Percentiles rank a stretch among this genome's conserved stretches.
phyloP scores from a whole-genome alignment of 2,329 filamentous ascomycete genomes.

The Colletotrichum lentis region DNA sequence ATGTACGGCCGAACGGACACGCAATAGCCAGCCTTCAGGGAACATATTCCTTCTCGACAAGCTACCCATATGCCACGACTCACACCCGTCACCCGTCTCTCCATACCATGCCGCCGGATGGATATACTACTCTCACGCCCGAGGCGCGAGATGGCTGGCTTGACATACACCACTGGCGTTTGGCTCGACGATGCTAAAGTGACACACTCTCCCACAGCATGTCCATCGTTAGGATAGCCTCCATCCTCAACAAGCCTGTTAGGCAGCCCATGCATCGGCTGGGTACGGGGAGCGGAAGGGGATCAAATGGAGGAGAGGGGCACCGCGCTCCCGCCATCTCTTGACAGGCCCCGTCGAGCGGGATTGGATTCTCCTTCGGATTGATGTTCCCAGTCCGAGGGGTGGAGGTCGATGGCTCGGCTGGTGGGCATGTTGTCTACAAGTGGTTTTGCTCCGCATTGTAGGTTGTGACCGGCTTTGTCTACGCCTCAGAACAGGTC shows the following conservation, averaged over 20 bases:
- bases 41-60: constrained; percentile 6
- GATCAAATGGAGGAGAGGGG: neutral
- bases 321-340: constrained; percentile 1
- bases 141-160: neutral
- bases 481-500: neutral
- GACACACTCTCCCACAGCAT: neutral
- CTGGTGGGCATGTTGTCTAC: neutral
- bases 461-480: neutral
- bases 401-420: neutral
- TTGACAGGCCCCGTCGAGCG: constrained; percentile 4
- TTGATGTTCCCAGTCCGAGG: constrained; percentile 13
- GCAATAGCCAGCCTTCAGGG: no score
- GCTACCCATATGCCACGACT: neutral
- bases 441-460: neutral
- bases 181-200: neutral
- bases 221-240: neutral
- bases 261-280: neutral
- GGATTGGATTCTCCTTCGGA: constrained; percentile 1
- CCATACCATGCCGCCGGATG: constrained; percentile 9
- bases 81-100: neutral
- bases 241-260: neutral
- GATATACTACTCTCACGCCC: constrained; percentile 24
- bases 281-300: constrained; percentile 29
- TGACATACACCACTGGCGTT: constrained; percentile 22
- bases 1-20: no score